These are phyloP conservation scores for Fusarium neocosmosporiellum DNA, from an alignment of 2,329 filamentous ascomycete genomes.

Conservation along the genomic window DNA sequence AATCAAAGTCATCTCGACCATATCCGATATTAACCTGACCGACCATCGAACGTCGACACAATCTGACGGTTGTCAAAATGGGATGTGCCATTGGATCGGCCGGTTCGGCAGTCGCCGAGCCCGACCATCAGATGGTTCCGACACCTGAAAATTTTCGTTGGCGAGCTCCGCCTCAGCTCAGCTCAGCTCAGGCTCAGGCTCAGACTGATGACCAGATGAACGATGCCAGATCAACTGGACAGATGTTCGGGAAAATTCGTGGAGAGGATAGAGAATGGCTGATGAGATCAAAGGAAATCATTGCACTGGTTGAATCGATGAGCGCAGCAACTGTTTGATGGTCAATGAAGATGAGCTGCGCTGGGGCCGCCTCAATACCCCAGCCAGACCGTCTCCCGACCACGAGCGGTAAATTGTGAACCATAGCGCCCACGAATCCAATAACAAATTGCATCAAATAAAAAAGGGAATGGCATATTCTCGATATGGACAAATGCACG, in stretches of 20 bases:
- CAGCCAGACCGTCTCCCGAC: too few relatives aligned
- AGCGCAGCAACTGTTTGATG: neutral
- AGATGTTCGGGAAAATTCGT: neutral
- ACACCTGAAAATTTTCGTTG: slow-evolving; percentile 1
- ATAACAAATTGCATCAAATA: neutral
- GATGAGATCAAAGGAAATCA: too few relatives aligned
- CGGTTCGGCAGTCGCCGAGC: slow-evolving; percentile 20
- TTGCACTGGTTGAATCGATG: neutral
- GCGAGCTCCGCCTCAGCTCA: slow-evolving; percentile 12
- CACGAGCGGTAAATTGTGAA: neutral
- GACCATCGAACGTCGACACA: neutral
- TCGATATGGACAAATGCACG: neutral
- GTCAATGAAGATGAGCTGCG: neutral
- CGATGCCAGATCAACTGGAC: neutral
- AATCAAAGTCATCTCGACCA: neutral
- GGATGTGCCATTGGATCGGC: neutral
- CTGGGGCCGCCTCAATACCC: neutral
- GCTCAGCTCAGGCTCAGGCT: neutral
- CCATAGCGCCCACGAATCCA: neutral
- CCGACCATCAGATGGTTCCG: slow-evolving; percentile 25
- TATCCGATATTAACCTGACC: neutral
- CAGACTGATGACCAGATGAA: neutral
- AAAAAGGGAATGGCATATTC: neutral
- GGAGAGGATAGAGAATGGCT: neutral
- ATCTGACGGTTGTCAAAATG: neutral